These are phyloP conservation scores for Plantago coronopus DNA, from an alignment of 305 asterid genomes.

Conservation along the genomic window DNA sequence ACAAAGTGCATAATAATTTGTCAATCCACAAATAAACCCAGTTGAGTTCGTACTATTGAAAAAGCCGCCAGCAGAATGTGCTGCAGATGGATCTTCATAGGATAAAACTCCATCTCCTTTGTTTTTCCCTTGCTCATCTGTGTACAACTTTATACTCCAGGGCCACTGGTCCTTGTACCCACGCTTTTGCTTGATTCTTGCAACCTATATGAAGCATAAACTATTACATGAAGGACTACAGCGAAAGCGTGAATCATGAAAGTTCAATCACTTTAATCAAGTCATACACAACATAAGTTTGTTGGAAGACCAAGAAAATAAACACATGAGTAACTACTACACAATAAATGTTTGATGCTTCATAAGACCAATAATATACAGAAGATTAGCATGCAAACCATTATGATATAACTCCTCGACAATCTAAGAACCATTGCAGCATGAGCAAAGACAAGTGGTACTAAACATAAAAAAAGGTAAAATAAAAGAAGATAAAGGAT, in stretches of 20 bases:
- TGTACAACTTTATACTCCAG: slow-evolving; percentile 90
- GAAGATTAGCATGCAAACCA: slow-evolving; percentile 1
- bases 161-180: slow-evolving; percentile 99
- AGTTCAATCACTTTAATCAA: not conserved
- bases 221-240: slow-evolving; percentile 4
- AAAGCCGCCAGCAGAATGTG: slow-evolving; percentile 98
- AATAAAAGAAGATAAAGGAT: slow-evolving; percentile 23
- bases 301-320: too few species aligned
- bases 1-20: not conserved
- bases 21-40: slow-evolving; percentile 13
- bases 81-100: slow-evolving; percentile 98
- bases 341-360: too few species aligned
- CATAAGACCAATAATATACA: not conserved
- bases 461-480: not conserved
- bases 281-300: too few species aligned
- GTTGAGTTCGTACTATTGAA: slow-evolving; percentile 57
- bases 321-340: too few species aligned
- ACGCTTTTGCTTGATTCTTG: slow-evolving; percentile 94
- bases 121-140: slow-evolving; percentile 91
- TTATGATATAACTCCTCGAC: slow-evolving; percentile 6
- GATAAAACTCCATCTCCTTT: slow-evolving; percentile 97
- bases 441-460: slow-evolving; percentile 3
- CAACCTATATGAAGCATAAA: slow-evolving; percentile 47
- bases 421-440: not conserved
- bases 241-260: slow-evolving; percentile 3